Evolutionary conservation across 148 eudicot genomes (phyloP), one percentile per base, ranked within the genome.

Genomic region (Bassia scoparia): DNA sequence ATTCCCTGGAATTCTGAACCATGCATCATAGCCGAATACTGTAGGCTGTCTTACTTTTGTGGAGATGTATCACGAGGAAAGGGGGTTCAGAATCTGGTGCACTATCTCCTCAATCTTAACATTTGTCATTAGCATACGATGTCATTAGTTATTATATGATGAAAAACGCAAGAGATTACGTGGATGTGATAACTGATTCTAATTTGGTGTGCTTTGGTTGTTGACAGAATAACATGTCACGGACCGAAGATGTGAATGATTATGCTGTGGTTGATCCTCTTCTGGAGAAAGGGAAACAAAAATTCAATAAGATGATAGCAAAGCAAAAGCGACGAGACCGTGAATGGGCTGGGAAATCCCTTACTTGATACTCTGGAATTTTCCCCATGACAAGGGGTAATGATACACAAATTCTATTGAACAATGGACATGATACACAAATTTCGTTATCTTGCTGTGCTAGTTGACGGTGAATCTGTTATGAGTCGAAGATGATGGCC

Each of bases 321-420:
- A 94, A 88, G 80, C 90, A 91, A 81, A 94, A 91, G 79, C 89
- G 89, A 72, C 74, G 86, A 67, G 90, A 87, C 52, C 87, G 98
- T 43, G 98, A 94, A 84, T 94, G 97, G 97, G 98, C 98, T 67
- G 98, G 98, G 70, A 88, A 79, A 78, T 90, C 98, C 64, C 96
- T 94, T 49, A 89, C 95, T 34, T 94, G 78, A 90, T 66, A 5
- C 44, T 11, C n/a, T 7, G 17, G 0, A 24, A 23, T 31, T 38
- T 63, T 44, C 48, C 38, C 21, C 1, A 1, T 3, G 24, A 15
- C 12, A 24, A 8, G 4, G 48, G 7, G 17, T 20, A 1, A 12
- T 63, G 26, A 33, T 58, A 26, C 3, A 58, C 37, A 60, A 29
- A 60, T 63, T 63, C 43, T 7, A 38, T 23, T 21, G 50, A 11